Base-by-base conservation (phyloP, 192 early-diverging fungal species). In the Lunasporangiospora selenospora region DNA sequence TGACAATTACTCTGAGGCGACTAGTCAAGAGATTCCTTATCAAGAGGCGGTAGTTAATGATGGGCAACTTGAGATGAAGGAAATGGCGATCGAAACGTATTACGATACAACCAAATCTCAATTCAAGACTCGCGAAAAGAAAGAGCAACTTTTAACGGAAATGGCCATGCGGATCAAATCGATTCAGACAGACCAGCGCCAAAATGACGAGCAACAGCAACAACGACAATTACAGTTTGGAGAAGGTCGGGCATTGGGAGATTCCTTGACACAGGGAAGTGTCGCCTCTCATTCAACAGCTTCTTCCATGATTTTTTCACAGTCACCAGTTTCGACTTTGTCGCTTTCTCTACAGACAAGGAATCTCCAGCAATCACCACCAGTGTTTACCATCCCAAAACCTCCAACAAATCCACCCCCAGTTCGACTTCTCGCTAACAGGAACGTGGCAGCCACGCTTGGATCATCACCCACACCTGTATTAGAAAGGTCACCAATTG, bases 41-140 rank as follows among this genome's bases (percentile, higher is more conserved):
- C n/a, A n/a, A n/a, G n/a, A n/a, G n/a, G n/a, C n/a, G n/a, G n/a
- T n/a, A n/a, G n/a, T n/a, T n/a, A n/a, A n/a, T n/a, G n/a, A n/a
- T n/a, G n/a, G n/a, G n/a, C n/a, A n/a, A n/a, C 33, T 19, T 15
- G 27, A 26, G 2, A 21, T 71, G 27, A 53, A 73, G 41, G 69
- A 63, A 29, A 21, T 73, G 4, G 53, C 61, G 15, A 29, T 63
- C 19, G 69, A 73, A 49, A 73, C 69, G 4, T 73, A 73, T 32
- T 63, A 40, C 11, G 69, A 73, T 38, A 73, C 69, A 4, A 73
- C 69, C 10, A 73, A 63, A 29, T 73, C 69, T 0, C 69, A 73
- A n/a, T 27, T 73, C 24, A 73, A 58, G 42, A 30, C 47, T 11
- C 38, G 69, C 10, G 54, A 73, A 12, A 46, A 73, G 21, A 45